Percentiles rank a stretch among this genome's conserved stretches.
phyloP scores from a whole-genome alignment of 768 basidiomycete species.

The Mycena alexandri region DNA sequence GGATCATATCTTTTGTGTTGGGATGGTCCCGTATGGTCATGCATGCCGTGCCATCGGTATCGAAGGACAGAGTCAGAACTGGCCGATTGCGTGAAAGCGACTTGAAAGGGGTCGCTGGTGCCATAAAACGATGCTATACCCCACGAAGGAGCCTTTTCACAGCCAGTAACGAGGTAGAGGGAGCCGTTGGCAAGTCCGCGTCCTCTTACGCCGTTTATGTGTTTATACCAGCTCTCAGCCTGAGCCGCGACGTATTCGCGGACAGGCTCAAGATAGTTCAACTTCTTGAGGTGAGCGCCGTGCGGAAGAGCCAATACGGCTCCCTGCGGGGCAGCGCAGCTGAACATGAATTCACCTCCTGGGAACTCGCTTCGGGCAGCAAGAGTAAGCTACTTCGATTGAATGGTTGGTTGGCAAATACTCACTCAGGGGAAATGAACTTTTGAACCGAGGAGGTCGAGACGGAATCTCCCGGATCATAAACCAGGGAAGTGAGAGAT shows the following conservation, averaged over 20 bases:
- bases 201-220: slow-evolving; percentile 21
- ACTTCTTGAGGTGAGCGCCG: slow-evolving; percentile 29
- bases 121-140: slow-evolving; percentile 30
- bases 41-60: slow-evolving; percentile 2
- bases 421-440: too few species aligned
- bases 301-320: slow-evolving; percentile 35
- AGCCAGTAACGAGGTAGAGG: slow-evolving; percentile 39
- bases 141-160: slow-evolving; percentile 36
- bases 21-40: background rate
- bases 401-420: too few species aligned
- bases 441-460: too few species aligned
- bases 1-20: background rate
- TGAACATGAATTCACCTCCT: background rate
- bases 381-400: too few species aligned
- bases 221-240: slow-evolving; percentile 35
- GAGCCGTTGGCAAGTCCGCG: slow-evolving; percentile 25
- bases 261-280: slow-evolving; percentile 10
- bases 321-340: slow-evolving; percentile 14
- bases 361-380: background rate
- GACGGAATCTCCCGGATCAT: background rate
- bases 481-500: background rate
- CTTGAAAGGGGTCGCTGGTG: slow-evolving; percentile 1
- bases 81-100: too few species aligned
- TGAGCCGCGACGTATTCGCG: slow-evolving; percentile 26
- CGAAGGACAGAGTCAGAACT: too few species aligned